phyloP scores from a whole-genome alignment of 805 yeast genomes.

The Hanseniaspora osmophila region DNA sequence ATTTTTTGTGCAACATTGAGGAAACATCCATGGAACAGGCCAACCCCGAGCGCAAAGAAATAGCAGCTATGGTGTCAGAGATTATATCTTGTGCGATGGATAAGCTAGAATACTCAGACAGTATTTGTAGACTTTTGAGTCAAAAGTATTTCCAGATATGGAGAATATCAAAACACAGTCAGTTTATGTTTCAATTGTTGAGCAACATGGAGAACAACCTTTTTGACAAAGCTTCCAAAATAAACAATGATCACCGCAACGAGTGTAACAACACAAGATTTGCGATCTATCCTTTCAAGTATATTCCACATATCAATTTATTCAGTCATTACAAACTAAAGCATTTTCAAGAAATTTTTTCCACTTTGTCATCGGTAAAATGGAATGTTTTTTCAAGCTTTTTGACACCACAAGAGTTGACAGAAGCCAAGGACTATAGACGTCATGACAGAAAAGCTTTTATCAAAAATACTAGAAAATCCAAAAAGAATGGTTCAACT shows the following conservation, averaged over 20 bases:
- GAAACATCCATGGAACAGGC: background rate
- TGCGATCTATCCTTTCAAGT: slow-evolving; percentile 9
- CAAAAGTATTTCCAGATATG: slow-evolving; percentile 50
- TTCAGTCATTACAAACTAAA: slow-evolving; percentile 8
- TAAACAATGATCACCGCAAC: slow-evolving; percentile 11
- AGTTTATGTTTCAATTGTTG: slow-evolving; percentile 26
- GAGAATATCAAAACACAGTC: slow-evolving; percentile 42
- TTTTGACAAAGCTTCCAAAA: slow-evolving; percentile 13
- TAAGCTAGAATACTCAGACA: slow-evolving; percentile 20
- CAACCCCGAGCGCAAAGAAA: background rate
- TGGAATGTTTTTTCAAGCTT: slow-evolving; percentile 7
- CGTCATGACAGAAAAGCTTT: background rate
- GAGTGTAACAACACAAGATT: slow-evolving; percentile 1
- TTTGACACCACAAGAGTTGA: slow-evolving; percentile 4
- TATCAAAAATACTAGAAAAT: background rate
- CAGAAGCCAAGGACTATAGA: slow-evolving; percentile 5
- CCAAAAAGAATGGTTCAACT: background rate
- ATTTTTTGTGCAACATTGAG: slow-evolving; percentile 7
- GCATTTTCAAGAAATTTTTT: slow-evolving; percentile 14
- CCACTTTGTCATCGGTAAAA: slow-evolving; percentile 7
- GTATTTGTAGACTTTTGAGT: slow-evolving; percentile 30
- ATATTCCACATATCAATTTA: slow-evolving; percentile 16
- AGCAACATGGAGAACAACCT: slow-evolving; percentile 18
- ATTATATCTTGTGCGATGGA: slow-evolving; percentile 14
- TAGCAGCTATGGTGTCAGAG: slow-evolving; percentile 6